A percentile compares a stretch with the other conserved stretches of the same genome.
Conservation (phyloP, 2,329 filamentous ascomycete genomes). For the Fusarium sp. region DNA sequence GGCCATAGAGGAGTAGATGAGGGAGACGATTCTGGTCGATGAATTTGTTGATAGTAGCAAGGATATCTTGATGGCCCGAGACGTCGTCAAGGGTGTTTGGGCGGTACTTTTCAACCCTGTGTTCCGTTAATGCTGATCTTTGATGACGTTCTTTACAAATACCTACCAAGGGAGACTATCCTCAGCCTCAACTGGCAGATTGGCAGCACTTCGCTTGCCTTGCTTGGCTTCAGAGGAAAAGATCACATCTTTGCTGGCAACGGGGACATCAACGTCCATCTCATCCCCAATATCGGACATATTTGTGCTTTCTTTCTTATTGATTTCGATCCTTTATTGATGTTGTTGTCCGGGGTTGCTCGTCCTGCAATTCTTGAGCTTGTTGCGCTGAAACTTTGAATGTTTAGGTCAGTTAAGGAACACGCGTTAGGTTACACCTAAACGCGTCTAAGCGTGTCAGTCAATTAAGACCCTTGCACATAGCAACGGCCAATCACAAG, state of each 20-base stretch:
- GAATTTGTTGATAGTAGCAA: slow-evolving; percentile 97
- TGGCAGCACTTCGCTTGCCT: slow-evolving; percentile 91
- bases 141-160: background rate
- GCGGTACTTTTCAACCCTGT: slow-evolving; percentile 95
- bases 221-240: slow-evolving; percentile 85
- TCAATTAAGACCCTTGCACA: slow-evolving; percentile 43
- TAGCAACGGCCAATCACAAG: slow-evolving; percentile 17
- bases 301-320: slow-evolving; percentile 15
- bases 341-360: background rate
- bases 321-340: background rate
- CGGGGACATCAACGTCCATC: slow-evolving; percentile 67
- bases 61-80: slow-evolving; percentile 95
- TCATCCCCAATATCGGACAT: slow-evolving; percentile 71
- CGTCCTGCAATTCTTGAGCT: background rate
- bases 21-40: slow-evolving; percentile 93
- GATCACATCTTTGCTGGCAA: slow-evolving; percentile 57
- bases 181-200: slow-evolving; percentile 91
- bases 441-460: slow-evolving; percentile 45
- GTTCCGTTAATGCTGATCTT: background rate
- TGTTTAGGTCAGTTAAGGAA: slow-evolving; percentile 43
- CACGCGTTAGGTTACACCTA: slow-evolving; percentile 34
- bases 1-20: slow-evolving; percentile 95
- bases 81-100: slow-evolving; percentile 90
- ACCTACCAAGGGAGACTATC: slow-evolving; percentile 90
- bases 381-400: slow-evolving; percentile 9